Percentiles rank a stretch among this genome's conserved stretches.
These are phyloP conservation scores for Centrapalus pauciflorus DNA, from an alignment of 129 eudicot species.

Conservation along the genomic window DNA sequence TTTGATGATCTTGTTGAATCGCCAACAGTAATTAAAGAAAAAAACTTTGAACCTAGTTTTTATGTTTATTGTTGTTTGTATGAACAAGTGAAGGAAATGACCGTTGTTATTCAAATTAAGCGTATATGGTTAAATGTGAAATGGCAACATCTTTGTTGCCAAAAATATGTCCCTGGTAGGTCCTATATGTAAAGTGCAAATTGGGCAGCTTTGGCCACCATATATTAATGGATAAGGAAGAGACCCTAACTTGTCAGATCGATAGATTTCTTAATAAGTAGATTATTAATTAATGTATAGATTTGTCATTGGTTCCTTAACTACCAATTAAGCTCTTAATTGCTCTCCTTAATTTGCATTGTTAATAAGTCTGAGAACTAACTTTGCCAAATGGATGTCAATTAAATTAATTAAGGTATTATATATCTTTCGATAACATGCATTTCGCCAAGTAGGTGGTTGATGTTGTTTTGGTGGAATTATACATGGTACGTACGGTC, in stretches of 20 bases:
- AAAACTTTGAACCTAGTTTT: neutral
- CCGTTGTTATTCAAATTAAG: neutral
- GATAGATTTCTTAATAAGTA: neutral
- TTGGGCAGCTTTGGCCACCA: constrained; percentile 18
- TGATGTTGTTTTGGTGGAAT: neutral
- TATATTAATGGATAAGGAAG: constrained; percentile 10
- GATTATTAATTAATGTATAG: neutral
- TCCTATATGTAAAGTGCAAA: constrained; percentile 10
- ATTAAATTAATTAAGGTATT: no score
- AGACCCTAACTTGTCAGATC: neutral
- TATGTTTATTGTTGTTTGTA: neutral
- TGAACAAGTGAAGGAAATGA: neutral
- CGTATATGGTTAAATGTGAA: constrained; percentile 3
- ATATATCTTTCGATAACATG: no score
- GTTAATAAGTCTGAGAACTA: no score
- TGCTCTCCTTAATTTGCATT: no score
- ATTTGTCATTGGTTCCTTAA: neutral
- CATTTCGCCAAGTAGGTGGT: no score
- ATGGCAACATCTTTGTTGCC: neutral
- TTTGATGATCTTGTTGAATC: neutral
- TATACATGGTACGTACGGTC: neutral
- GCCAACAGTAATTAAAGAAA: neutral
- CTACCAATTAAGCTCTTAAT: no score
- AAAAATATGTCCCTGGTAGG: constrained; percentile 19
- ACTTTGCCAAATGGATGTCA: no score